Conservation (phyloP, 83 land plant genomes). For the Picea engelmannii region DNA sequence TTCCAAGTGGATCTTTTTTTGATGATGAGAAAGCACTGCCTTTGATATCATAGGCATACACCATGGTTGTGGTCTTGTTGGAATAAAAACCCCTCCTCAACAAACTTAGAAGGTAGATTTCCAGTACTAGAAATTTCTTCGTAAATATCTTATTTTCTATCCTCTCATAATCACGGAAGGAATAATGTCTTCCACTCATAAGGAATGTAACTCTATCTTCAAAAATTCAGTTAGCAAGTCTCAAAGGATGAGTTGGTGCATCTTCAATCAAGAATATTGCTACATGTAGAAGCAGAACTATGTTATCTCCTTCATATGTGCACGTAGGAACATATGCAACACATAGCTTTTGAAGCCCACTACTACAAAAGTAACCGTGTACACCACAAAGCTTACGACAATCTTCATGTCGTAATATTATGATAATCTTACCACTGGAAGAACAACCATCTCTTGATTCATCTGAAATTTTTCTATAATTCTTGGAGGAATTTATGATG, state of each 20-base stretch:
- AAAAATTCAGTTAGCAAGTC: slow-evolving; percentile 76
- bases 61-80: neutral
- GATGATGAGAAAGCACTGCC: too few species aligned
- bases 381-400: slow-evolving; percentile 95
- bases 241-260: slow-evolving; percentile 90
- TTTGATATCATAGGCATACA: too few species aligned
- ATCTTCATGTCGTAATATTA: slow-evolving; percentile 26
- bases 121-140: slow-evolving; percentile 45
- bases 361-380: slow-evolving; percentile 86
- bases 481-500: too few species aligned
- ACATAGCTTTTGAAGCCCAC: slow-evolving; percentile 92
- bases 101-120: too few species aligned
- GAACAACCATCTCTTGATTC: too few species aligned
- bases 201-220: slow-evolving; percentile 76
- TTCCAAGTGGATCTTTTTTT: too few species aligned
- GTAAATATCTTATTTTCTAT: slow-evolving; percentile 88
- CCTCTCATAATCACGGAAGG: slow-evolving; percentile 90
- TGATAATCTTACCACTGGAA: too few species aligned
- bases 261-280: too few species aligned
- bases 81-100: slow-evolving; percentile 17
- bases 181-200: slow-evolving; percentile 89
- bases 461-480: too few species aligned
- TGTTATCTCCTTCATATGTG: slow-evolving; percentile 89
- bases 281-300: too few species aligned
- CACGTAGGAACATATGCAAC: slow-evolving; percentile 95